Percentiles rank a stretch among this genome's conserved stretches.
Evolutionary conservation across 257 asterid species (phyloP).

Genomic region (Penstemon barbatus): DNA sequence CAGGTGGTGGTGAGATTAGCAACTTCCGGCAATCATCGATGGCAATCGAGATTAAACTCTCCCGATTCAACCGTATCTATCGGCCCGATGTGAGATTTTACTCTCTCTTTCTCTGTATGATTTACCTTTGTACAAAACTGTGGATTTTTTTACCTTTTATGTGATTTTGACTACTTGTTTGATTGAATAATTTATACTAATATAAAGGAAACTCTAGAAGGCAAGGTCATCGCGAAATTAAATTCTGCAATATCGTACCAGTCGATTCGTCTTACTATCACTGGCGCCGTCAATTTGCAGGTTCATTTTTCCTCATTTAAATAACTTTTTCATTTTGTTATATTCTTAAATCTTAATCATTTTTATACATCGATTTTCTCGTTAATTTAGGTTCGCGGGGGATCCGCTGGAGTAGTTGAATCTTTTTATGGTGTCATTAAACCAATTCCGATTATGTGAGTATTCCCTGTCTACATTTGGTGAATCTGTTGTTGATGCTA

Average conservation of each 20-base stretch:
- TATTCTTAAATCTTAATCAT: not conserved
- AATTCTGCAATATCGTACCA: conserved; percentile 64
- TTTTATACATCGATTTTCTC: not conserved
- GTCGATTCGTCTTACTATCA: conserved; percentile 66
- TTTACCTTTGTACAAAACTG: too few species aligned
- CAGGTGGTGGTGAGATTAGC: too few species aligned
- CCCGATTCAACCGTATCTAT: conserved; percentile 67
- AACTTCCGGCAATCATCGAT: conserved; percentile 10
- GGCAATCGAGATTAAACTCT: conserved; percentile 80
- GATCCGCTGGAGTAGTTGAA: conserved; percentile 87
- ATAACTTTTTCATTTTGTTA: not conserved
- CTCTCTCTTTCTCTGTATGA: not conserved
- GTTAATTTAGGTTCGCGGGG: conserved; percentile 73
- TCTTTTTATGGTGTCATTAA: conserved; percentile 76
- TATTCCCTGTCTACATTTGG: conserved; percentile 14
- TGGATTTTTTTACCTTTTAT: too few species aligned
- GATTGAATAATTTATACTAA: conserved; percentile 23
- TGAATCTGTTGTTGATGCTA: conserved; percentile 3
- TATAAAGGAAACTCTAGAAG: conserved; percentile 61
- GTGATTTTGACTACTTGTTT: not conserved
- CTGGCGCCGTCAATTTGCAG: conserved; percentile 79
- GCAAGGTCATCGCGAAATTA: conserved; percentile 55
- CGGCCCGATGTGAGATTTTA: conserved; percentile 51
- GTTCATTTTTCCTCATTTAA: conserved; percentile 30
- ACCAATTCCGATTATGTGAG: conserved; percentile 76